Conservation (phyloP, 2,329 filamentous ascomycete genomes). For the Huntiella abstrusa region DNA sequence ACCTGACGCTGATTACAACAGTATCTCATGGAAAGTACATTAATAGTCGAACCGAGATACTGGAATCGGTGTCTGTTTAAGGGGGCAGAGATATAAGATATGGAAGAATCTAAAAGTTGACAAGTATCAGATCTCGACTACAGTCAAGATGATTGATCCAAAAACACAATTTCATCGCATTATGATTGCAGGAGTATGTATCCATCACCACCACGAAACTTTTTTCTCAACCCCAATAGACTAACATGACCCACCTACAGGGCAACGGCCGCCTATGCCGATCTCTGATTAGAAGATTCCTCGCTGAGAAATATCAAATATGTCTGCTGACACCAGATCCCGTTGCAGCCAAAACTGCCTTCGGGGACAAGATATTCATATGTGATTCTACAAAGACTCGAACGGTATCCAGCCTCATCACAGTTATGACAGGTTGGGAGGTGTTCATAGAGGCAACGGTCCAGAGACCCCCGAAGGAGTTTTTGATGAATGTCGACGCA, state of each 20-base stretch:
- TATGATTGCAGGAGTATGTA: slow-evolving; percentile 1
- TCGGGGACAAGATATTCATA: neutral
- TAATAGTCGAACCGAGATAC: neutral
- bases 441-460: slow-evolving; percentile 1
- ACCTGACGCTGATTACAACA: neutral
- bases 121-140: neutral
- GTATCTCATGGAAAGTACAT: neutral
- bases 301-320: neutral
- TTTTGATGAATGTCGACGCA: neutral
- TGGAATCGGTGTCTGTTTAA: neutral
- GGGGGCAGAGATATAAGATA: neutral
- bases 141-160: neutral
- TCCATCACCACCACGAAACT: neutral
- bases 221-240: neutral
- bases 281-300: neutral
- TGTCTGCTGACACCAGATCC: neutral
- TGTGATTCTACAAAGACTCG: slow-evolving; percentile 1
- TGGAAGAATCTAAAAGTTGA: neutral
- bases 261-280: neutral
- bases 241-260: neutral
- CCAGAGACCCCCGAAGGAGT: neutral
- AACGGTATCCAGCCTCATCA: neutral
- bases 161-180: neutral
- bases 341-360: neutral
- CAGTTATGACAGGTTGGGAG: neutral